Evolutionary conservation across 2,329 filamentous ascomycete genomes (phyloP), one percentile per base, ranked within the genome.

Genomic region (Arthroderma uncinatum): DNA sequence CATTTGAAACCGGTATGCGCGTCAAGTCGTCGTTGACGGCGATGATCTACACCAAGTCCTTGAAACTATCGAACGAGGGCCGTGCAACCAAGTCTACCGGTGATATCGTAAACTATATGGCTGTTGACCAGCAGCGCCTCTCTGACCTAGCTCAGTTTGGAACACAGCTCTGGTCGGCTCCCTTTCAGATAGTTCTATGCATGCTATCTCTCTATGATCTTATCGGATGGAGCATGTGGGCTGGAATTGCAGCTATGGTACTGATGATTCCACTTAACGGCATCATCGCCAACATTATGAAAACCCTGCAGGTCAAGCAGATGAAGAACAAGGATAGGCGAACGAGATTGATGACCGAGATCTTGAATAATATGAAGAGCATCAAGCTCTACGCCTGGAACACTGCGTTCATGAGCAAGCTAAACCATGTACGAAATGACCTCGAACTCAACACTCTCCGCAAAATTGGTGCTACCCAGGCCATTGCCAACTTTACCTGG

Each of bases 71-170:
- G 4, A 97, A 95, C 65, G 93, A 98, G 73, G 93, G 93, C 7
- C 83, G 92, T 56, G 81, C 90, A 1, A 74, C 84, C 47, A 96
- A 97, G 74, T 88, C 89, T 0, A 98, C 93, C 0, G 93, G 93
- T 58, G 94, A 98, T 67, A 97, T 98, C 67, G 93, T 98, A 70
- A 98, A 98, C 69, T 93, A 95, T 73, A 98, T 98, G 92, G 93
- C 94, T 48, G 92, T 98, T 8, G 93, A 98, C 69, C 92, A 92
- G 12, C 93, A 98, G 72, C 86, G 94, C 62, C 79, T 98, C 16
- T 88, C 96, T 66, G 93, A 98, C 72, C 77, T 98, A 58, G 89
- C 92, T 1, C 94, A 98, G 67, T 98, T 93, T 69, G 90, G 89
- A 16, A 91, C 95, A 68, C 92, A 97, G 70, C 76, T 95, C 9